phyloP scores from a whole-genome alignment of 1,284 basidiomycete species.

The Ustilago tritici region DNA sequence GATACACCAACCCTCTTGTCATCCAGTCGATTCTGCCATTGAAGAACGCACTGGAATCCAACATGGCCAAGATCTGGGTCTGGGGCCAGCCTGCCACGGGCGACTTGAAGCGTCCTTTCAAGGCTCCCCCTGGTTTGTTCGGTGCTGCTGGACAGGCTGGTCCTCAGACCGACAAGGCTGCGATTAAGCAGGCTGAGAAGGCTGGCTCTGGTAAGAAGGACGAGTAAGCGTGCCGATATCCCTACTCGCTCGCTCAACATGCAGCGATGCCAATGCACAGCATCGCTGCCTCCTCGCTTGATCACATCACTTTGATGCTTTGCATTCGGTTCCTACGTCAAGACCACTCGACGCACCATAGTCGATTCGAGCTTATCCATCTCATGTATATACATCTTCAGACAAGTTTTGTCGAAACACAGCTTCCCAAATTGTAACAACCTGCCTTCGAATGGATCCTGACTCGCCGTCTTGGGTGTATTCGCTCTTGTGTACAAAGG shows the following conservation, averaged over 20 bases:
- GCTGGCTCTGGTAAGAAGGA: slow-evolving; percentile 79
- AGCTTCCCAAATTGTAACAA: slow-evolving; percentile 6
- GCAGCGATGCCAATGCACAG: not conserved
- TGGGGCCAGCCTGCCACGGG: slow-evolving; percentile 76
- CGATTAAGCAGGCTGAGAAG: slow-evolving; percentile 89
- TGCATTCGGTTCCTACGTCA: not conserved
- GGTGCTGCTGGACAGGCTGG: slow-evolving; percentile 69
- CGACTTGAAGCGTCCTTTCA: slow-evolving; percentile 92
- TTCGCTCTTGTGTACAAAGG: not conserved
- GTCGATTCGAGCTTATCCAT: no score
- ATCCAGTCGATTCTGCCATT: slow-evolving; percentile 68
- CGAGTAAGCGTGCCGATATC: slow-evolving; percentile 71
- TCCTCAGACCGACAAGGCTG: slow-evolving; percentile 83
- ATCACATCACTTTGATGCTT: not conserved
- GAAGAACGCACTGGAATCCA: slow-evolving; percentile 69
- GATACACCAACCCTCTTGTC: slow-evolving; percentile 69
- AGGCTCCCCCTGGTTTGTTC: slow-evolving; percentile 79
- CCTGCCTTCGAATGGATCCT: not conserved
- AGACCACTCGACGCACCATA: not conserved
- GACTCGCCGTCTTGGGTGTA: not conserved
- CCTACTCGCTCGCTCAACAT: not conserved
- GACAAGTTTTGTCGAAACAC: not conserved
- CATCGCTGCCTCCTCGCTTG: not conserved
- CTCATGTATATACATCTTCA: slow-evolving; percentile 35
- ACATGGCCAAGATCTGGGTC: slow-evolving; percentile 69